Conservation (phyloP, 2,329 filamentous ascomycete genomes). For the Sphaerulina vaccinii region DNA sequence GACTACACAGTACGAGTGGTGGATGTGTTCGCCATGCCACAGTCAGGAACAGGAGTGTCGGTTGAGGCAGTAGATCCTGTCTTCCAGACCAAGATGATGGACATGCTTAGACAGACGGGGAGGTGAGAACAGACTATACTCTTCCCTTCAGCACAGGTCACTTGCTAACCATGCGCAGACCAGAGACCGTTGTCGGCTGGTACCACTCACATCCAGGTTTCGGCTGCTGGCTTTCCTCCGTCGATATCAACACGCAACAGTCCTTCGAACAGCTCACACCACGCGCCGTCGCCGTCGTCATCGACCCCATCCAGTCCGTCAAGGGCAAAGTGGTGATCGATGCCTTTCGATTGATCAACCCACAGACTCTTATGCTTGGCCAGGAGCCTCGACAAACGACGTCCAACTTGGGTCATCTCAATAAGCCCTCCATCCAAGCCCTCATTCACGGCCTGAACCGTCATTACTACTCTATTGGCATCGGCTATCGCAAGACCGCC, state of each 20-base stretch:
- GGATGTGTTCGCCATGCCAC: constrained; percentile 98
- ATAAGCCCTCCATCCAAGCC: constrained; percentile 99
- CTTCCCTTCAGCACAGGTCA: not conserved
- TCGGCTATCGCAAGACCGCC: constrained; percentile 94
- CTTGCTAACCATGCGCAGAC: constrained; percentile 53
- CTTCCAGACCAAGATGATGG: constrained; percentile 99
- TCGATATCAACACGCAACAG: constrained; percentile 99
- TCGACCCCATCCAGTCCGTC: constrained; percentile 97
- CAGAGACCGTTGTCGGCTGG: constrained; percentile 97
- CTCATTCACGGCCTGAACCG: constrained; percentile 97
- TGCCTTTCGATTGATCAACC: constrained; percentile 97
- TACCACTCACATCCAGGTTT: constrained; percentile 99
- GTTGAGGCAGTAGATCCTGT: constrained; percentile 98
- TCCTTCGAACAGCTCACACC: constrained; percentile 99
- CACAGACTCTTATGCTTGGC: constrained; percentile 94
- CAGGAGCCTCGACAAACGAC: constrained; percentile 98
- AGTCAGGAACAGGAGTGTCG: constrained; percentile 95
- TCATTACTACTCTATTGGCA: constrained; percentile 98
- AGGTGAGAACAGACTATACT: constrained; percentile 57
- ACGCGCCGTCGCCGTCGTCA: constrained; percentile 93
- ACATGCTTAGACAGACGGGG: constrained; percentile 97
- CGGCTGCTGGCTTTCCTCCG: constrained; percentile 97
- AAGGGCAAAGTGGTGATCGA: constrained; percentile 99
- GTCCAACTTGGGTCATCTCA: constrained; percentile 94
- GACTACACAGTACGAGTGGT: constrained; percentile 98